Percentiles rank a stretch among this genome's conserved stretches.
These are phyloP conservation scores for Eragrostis tef DNA, from an alignment of 202 grass and related monocot species.

Conservation along the genomic window DNA sequence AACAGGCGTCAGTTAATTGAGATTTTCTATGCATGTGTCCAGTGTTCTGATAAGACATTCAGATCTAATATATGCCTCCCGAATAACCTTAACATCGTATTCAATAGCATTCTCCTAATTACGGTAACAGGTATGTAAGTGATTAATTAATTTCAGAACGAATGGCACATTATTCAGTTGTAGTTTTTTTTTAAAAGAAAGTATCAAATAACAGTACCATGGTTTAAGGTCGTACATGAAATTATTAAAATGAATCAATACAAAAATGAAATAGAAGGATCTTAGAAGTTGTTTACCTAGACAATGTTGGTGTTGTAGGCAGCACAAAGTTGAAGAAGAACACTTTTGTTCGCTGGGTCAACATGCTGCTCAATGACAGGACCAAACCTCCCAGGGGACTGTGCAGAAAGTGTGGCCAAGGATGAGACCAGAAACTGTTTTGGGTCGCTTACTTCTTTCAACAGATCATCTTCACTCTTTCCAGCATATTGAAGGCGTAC, in stretches of 20 bases:
- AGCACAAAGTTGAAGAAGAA: constrained; percentile 78
- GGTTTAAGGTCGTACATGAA: constrained; percentile 36
- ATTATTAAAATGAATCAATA: background rate
- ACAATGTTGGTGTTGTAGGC: constrained; percentile 79
- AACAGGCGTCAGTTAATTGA: background rate
- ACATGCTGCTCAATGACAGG: constrained; percentile 77
- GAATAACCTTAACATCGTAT: background rate
- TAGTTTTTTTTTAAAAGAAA: background rate
- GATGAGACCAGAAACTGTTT: constrained; percentile 86
- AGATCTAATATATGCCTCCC: background rate
- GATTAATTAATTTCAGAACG: background rate
- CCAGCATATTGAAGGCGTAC: constrained; percentile 87
- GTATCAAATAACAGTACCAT: background rate
- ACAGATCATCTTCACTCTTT: constrained; percentile 87
- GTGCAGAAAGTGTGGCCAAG: constrained; percentile 67
- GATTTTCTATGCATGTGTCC: background rate
- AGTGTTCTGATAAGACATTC: too few species aligned
- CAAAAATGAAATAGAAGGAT: constrained; percentile 33
- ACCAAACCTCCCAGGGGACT: constrained; percentile 78
- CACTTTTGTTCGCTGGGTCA: constrained; percentile 72
- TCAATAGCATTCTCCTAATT: constrained; percentile 20
- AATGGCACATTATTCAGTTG: background rate
- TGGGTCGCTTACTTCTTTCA: constrained; percentile 88
- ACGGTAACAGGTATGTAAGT: background rate
- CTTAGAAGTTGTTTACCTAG: constrained; percentile 63